Base-by-base conservation (phyloP, 208 protist genomes). In the Phytomonas serpens region DNA sequence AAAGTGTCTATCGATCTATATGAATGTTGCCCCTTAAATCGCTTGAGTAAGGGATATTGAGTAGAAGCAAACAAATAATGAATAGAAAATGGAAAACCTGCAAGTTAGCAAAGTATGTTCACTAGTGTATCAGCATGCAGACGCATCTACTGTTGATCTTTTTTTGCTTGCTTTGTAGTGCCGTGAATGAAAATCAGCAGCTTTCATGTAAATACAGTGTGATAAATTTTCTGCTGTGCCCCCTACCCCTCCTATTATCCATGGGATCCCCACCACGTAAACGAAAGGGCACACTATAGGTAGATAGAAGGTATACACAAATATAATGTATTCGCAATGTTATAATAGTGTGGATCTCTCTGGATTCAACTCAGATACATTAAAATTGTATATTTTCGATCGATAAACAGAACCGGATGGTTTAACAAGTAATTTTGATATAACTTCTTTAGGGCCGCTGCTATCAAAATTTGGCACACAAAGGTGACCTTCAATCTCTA, bases 1-100 rank as follows among this genome's bases (percentile, higher is more conserved):
- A 64, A 64, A 31, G 61, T 69, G 36, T 67, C 27, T 69, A 34
- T 69, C 1, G 66, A 32, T 67, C 27, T 69, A 40, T 67, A 19
- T 69, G 66, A 36, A 69, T 69, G 66, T 69, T 11, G 16, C 40
- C 40, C 40, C 40, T 19, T 47, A 16, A 47, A 47, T 23, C 40
- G 14, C 40, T 19, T 47, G 40, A 23, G 40, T 47, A 1, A 23
- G 34, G 40, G 14, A 47, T 47, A 11, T 11, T 47, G 14, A 47
- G 14, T 47, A 19, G 7, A 19, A 47, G 40, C 40, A 47, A 47
- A 19, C 7, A 47, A 47, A 11, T 10, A 47, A 47, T 10, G 16
- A 19, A 47, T 47, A 11, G 40, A 47, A 47, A 47, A 47, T 47
- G 40, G 9, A 3, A 16, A 47, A 16, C 40, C 4, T 47, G 14